phyloP scores from a whole-genome alignment of 2,329 filamentous ascomycete genomes.

The Ambrosiella cleistominuta region DNA sequence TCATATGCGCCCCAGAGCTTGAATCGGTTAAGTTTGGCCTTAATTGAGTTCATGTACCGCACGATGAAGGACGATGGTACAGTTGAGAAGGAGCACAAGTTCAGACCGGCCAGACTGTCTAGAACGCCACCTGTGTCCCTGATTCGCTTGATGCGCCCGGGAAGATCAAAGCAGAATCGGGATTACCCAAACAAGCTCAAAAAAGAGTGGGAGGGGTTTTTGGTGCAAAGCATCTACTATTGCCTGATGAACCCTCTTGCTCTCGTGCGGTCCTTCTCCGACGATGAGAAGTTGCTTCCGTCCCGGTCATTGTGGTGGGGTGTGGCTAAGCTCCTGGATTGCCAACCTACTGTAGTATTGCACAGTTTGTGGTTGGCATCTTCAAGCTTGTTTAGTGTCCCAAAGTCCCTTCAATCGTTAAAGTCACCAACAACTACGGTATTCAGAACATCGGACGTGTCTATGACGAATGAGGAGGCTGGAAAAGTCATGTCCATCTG shows the following conservation, averaged over 20 bases:
- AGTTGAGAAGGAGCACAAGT: constrained; percentile 22
- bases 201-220: constrained; percentile 40
- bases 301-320: constrained; percentile 46
- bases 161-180: constrained; percentile 19
- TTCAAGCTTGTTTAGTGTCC: constrained; percentile 38
- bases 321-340: constrained; percentile 40
- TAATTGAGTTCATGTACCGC: constrained; percentile 44
- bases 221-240: constrained; percentile 47
- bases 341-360: constrained; percentile 39
- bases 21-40: constrained; percentile 32
- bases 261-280: constrained; percentile 39
- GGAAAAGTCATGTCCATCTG: constrained; percentile 40
- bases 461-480: constrained; percentile 31
- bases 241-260: constrained; percentile 40
- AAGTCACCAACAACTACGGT: constrained; percentile 23
- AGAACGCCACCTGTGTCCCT: constrained; percentile 7
- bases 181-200: constrained; percentile 20
- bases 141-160: constrained; percentile 15
- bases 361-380: constrained; percentile 48
- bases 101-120: constrained; percentile 14
- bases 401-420: constrained; percentile 26
- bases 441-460: constrained; percentile 20
- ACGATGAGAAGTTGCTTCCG: constrained; percentile 34
- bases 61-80: constrained; percentile 39
- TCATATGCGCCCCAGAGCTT: constrained; percentile 36